Conservation (phyloP, 1,284 basidiomycete species). For the Flammula alnicola region DNA sequence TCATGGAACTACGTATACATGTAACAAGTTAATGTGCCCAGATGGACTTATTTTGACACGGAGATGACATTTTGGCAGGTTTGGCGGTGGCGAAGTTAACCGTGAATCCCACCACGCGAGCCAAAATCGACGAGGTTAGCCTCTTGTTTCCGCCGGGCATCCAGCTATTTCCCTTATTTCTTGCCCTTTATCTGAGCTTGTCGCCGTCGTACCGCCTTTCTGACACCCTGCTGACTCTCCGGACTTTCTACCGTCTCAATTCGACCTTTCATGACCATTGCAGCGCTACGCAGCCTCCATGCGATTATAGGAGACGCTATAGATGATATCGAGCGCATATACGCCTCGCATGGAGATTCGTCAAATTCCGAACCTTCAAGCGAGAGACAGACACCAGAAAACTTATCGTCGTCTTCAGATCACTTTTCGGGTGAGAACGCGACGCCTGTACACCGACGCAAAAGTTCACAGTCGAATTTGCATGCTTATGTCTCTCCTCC, state of each 20-base stretch:
- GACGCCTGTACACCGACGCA: background rate
- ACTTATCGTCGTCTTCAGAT: conserved; percentile 3
- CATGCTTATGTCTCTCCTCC: conserved; percentile 47
- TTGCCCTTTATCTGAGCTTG: conserved; percentile 9
- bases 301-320: conserved; percentile 68
- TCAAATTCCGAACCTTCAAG: conserved; percentile 19
- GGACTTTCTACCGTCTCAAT: conserved; percentile 7
- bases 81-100: conserved; percentile 25
- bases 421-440: background rate
- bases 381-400: conserved; percentile 18
- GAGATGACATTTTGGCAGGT: conserved; percentile 29
- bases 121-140: conserved; percentile 14
- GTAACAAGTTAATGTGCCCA: conserved; percentile 23
- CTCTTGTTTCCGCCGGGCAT: conserved; percentile 8
- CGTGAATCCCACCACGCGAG: conserved; percentile 24
- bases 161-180: conserved; percentile 10
- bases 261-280: conserved; percentile 55
- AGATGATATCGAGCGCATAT: conserved; percentile 68
- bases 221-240: conserved; percentile 12
- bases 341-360: conserved; percentile 36
- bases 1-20: conserved; percentile 18
- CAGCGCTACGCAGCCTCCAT: conserved; percentile 64
- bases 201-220: conserved; percentile 9
- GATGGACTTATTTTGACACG: conserved; percentile 27
- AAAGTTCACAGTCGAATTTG: conserved; percentile 18